Evolutionary conservation across 345 rosid species (phyloP), one percentile per base, ranked within the genome.

Genomic region (Linum usitatissimum): DNA sequence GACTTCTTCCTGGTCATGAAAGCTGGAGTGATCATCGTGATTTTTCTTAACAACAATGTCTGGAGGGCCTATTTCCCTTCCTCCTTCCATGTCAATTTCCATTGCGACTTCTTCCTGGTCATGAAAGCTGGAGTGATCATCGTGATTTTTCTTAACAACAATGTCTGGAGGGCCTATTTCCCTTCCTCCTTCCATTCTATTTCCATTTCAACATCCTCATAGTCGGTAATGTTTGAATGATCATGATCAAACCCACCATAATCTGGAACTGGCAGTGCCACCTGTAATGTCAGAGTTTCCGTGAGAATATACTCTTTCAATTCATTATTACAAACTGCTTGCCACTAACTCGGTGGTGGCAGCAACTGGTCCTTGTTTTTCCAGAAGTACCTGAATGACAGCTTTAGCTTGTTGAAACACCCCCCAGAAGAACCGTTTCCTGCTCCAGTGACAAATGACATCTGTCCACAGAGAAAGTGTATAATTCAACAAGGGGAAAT

Each of bases 391-490:
- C 39, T 51, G 49, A 65, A 59, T 68, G 40, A 36, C 55, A 14
- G 60, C 17, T 59, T 74, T 68, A 2, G 18, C 64, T 18, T 3
- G 19, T 21, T 55, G 60, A 64, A 77, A 79, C 7, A 79, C 30
- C 58, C 86, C 89, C 75, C 82, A 75, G 40, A 81, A 60, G 67
- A 81, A 84, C 58, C 28, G 30, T 8, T 71, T 36, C 6, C 40
- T 51, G 21, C 59, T 40, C 30, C 31, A 60, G 57, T 75, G 70
- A 53, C 62, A 66, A 62, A 60, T 51, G 64, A 78, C 3, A 57
- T 59, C 80, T 78, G 63, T 31, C 15, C 68, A 56, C 34, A 62
- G 15, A 68, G 34, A 23, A 20, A 68, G 12, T 53, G 53, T 45
- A 34, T 5, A 49, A 31, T 21, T 55, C 5, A 60, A 8, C 2